Percentiles rank a stretch among this genome's conserved stretches.
phyloP scores from a whole-genome alignment of 2,329 filamentous ascomycete genomes.

The Botrytis fabae region DNA sequence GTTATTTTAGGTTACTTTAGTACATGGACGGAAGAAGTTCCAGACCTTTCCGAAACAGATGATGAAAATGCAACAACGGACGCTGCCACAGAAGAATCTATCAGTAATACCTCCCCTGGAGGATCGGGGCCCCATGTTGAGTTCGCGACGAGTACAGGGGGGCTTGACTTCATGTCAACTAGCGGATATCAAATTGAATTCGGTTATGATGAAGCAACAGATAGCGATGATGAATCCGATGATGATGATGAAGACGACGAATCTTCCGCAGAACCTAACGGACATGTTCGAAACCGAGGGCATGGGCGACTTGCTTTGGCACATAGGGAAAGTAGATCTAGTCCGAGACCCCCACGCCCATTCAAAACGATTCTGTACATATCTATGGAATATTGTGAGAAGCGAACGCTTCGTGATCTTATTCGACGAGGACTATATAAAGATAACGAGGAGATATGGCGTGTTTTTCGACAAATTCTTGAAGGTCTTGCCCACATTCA shows the following conservation, averaged over 20 bases:
- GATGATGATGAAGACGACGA: conserved; percentile 41
- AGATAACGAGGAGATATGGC: conserved; percentile 79
- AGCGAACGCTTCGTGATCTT: conserved; percentile 79
- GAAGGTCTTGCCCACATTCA: conserved; percentile 92
- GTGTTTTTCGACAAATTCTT: conserved; percentile 84
- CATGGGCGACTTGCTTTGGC: conserved; percentile 30
- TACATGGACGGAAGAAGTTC: conserved; percentile 83
- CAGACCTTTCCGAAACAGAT: conserved; percentile 55
- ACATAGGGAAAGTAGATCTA: conserved; percentile 36
- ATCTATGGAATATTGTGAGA: conserved; percentile 98
- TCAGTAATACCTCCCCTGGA: conserved; percentile 35
- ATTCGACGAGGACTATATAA: conserved; percentile 75
- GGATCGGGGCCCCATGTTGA: conserved; percentile 34
- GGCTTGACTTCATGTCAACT: conserved; percentile 91
- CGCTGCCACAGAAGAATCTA: conserved; percentile 34
- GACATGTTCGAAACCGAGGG: conserved; percentile 39
- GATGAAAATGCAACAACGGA: conserved; percentile 55
- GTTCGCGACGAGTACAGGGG: conserved; percentile 62
- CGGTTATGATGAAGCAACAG: conserved; percentile 54
- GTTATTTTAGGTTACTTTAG: conserved; percentile 79
- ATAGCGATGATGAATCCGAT: conserved; percentile 44
- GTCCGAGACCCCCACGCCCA: conserved; percentile 48
- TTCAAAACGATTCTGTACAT: conserved; percentile 84
- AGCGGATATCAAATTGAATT: conserved; percentile 78
- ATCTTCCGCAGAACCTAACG: conserved; percentile 44